A percentile compares a stretch with the other conserved stretches of the same genome.
These are phyloP conservation scores for Peziza echinospora DNA, from an alignment of 495 filamentous ascomycete species.

Conservation along the genomic window DNA sequence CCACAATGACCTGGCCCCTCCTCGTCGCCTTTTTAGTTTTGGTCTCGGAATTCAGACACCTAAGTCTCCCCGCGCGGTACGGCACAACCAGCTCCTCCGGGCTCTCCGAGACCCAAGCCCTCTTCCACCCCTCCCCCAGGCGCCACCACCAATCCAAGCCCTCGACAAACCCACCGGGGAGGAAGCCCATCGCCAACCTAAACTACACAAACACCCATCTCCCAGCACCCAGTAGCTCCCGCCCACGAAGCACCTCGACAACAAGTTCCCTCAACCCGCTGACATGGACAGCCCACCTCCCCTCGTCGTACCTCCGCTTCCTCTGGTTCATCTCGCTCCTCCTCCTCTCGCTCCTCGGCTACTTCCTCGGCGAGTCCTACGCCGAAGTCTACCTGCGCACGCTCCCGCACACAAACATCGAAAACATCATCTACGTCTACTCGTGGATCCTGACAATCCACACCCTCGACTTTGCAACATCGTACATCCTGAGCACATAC, in stretches of 20 bases:
- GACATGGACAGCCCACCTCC: neutral
- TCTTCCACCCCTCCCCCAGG: constrained; percentile 34
- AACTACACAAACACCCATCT: neutral
- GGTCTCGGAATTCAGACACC: constrained; percentile 29
- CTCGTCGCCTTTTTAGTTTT: constrained; percentile 37
- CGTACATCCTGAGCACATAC: constrained; percentile 38
- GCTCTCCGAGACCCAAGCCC: constrained; percentile 41
- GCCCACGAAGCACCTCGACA: too few species aligned
- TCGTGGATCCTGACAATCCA: constrained; percentile 43
- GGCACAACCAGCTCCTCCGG: too few species aligned
- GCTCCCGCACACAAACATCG: constrained; percentile 37
- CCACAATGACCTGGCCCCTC: constrained; percentile 41
- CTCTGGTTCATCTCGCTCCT: constrained; percentile 44
- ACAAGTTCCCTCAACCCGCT: neutral
- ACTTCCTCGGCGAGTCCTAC: constrained; percentile 43
- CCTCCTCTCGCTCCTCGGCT: constrained; percentile 35
- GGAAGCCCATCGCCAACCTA: neutral
- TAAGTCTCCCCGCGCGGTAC: constrained; percentile 31
- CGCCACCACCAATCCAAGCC: neutral
- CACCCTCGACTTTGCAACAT: constrained; percentile 34
- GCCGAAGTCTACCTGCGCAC: constrained; percentile 43
- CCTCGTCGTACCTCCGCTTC: constrained; percentile 32
- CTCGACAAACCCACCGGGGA: neutral
- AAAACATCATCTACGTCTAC: constrained; percentile 43
- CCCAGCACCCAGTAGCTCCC: too few species aligned